phyloP scores from a whole-genome alignment of 1,284 basidiomycete genomes.

The Ganoderma sp. region DNA sequence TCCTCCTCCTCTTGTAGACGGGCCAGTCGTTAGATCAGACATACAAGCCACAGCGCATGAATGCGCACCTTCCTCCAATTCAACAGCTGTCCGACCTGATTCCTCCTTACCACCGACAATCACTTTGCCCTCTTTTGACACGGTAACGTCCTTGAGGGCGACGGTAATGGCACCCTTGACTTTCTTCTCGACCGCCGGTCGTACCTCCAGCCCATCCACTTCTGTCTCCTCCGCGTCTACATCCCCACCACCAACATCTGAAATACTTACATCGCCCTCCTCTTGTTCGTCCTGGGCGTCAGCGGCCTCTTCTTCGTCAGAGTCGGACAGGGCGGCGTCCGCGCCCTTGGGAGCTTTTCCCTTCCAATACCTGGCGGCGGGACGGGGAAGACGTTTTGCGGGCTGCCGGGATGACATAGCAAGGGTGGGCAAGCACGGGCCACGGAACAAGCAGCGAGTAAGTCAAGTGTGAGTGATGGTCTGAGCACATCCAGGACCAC shows the following conservation, averaged over 20 bases:
- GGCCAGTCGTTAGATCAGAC: not conserved
- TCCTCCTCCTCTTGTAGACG: conserved; percentile 26
- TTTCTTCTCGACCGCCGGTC: conserved; percentile 39
- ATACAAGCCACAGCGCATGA: too few species aligned
- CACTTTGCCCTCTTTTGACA: conserved; percentile 78
- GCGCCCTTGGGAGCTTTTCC: conserved; percentile 83
- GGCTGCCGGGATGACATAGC: conserved; percentile 56
- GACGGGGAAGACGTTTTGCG: conserved; percentile 71
- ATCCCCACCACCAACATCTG: conserved; percentile 49
- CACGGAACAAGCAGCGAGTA: not conserved
- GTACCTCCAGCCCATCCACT: conserved; percentile 50
- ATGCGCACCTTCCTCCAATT: conserved; percentile 52
- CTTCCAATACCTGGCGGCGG: conserved; percentile 83
- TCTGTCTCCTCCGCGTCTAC: conserved; percentile 51
- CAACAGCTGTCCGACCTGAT: conserved; percentile 65
- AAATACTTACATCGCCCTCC: conserved; percentile 63
- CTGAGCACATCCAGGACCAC: too few species aligned
- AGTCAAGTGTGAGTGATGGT: too few species aligned
- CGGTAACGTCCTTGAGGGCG: conserved; percentile 74
- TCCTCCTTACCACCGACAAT: conserved; percentile 77
- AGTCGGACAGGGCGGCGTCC: conserved; percentile 57
- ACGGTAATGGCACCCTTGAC: conserved; percentile 67
- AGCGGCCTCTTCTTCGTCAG: conserved; percentile 58
- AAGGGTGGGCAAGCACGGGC: not conserved
- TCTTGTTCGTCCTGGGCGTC: conserved; percentile 51